Conservation (phyloP, 2,329 filamentous ascomycete species). For the Aspergillus sp. region DNA sequence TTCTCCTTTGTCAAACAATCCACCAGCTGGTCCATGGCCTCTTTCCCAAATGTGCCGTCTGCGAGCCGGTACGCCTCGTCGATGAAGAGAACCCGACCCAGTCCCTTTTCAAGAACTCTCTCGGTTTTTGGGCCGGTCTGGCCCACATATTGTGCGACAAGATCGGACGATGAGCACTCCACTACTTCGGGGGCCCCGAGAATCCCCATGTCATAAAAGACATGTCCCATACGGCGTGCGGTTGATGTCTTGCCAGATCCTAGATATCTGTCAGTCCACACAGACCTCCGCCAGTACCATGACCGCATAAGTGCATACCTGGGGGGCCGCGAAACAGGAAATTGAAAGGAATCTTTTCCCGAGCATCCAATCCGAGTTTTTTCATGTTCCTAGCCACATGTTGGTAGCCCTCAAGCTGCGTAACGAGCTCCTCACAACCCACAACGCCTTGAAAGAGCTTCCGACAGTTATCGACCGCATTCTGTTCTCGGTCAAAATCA, state of each 20-base stretch:
- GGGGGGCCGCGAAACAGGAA: constrained; percentile 69
- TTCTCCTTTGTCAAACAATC: no score
- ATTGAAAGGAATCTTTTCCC: constrained; percentile 63
- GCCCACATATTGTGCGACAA: no score
- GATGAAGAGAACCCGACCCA: no score
- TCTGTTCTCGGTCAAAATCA: no score
- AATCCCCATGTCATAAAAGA: constrained; percentile 75
- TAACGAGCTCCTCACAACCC: constrained; percentile 59
- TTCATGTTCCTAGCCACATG: constrained; percentile 55
- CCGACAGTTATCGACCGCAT: no score
- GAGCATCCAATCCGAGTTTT: constrained; percentile 55
- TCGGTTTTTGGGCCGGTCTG: no score
- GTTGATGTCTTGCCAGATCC: constrained; percentile 73
- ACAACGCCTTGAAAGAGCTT: constrained; percentile 50
- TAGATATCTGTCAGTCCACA: constrained; percentile 21
- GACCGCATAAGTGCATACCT: constrained; percentile 45
- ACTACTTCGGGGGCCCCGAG: constrained; percentile 61
- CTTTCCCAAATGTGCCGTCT: no score
- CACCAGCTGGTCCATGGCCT: no score
- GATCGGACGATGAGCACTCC: constrained; percentile 39
- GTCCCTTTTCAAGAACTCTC: no score
- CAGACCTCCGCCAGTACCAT: background rate
- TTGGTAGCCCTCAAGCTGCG: constrained; percentile 58
- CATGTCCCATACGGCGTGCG: constrained; percentile 71
- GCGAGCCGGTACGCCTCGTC: no score